Percentiles rank a stretch among this genome's conserved stretches.
Evolutionary conservation across 2,329 filamentous ascomycete species (phyloP).

Genomic region (Chalaropsis ovoidea): DNA sequence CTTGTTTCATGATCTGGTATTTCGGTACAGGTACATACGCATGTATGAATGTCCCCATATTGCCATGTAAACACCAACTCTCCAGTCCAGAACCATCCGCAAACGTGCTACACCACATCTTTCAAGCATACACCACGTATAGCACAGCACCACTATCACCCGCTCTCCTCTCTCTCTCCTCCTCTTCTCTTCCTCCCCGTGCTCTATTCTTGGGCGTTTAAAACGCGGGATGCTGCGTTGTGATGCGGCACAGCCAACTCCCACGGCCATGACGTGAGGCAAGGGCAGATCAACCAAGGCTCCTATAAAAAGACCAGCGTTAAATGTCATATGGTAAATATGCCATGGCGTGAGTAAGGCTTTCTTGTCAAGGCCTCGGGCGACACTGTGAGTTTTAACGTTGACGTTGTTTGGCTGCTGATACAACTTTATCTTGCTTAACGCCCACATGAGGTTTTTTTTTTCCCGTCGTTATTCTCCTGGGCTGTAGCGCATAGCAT

Average conservation of each 20-base stretch:
- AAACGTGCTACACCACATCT: neutral
- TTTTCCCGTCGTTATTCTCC: neutral
- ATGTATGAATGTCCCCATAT: neutral
- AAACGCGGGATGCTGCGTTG: constrained; percentile 1
- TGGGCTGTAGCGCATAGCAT: too few species aligned
- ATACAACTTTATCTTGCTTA: neutral
- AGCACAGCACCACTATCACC: neutral
- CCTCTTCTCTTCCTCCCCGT: neutral
- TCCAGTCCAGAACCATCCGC: neutral
- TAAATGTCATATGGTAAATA: too few species aligned
- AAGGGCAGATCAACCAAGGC: neutral
- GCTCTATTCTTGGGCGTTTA: constrained; percentile 14
- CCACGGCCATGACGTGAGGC: neutral
- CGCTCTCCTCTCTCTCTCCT: neutral
- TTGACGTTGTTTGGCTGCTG: neutral
- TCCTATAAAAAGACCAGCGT: neutral
- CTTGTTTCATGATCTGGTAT: constrained; percentile 6
- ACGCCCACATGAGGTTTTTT: neutral
- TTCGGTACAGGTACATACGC: neutral
- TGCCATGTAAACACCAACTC: neutral
- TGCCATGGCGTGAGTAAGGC: neutral
- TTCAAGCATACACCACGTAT: neutral
- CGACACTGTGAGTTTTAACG: neutral
- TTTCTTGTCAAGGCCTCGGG: neutral
- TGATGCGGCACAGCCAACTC: neutral